These are phyloP conservation scores for Fusarium humuli DNA, from an alignment of 2,329 filamentous ascomycete genomes.

Conservation along the genomic window DNA sequence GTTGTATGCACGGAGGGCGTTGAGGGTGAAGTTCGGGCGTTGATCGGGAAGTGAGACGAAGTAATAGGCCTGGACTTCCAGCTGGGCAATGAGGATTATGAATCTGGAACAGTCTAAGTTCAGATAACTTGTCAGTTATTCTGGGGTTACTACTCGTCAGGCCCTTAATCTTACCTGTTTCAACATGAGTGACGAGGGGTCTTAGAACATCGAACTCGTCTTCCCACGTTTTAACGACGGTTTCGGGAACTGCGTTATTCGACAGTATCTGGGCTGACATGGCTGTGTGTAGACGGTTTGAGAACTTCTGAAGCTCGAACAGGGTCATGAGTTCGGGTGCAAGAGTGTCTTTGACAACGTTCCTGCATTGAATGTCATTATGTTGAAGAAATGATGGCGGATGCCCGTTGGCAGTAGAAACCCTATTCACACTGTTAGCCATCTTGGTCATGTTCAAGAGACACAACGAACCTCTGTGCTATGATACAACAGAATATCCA, in stretches of 20 bases:
- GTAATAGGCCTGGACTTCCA: conserved; percentile 67
- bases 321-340: conserved; percentile 58
- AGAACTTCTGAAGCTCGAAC: conserved; percentile 63
- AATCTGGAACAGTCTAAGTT: conserved; percentile 60
- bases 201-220: conserved; percentile 64
- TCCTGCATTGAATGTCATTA: conserved; percentile 58
- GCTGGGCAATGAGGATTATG: conserved; percentile 60
- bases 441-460: neutral
- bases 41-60: conserved; percentile 58
- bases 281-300: conserved; percentile 61
- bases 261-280: conserved; percentile 61
- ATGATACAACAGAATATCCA: conserved; percentile 67
- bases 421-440: conserved; percentile 29
- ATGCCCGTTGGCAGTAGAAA: conserved; percentile 57
- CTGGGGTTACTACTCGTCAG: neutral
- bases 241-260: conserved; percentile 59
- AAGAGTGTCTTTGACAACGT: conserved; percentile 55
- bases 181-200: conserved; percentile 58
- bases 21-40: conserved; percentile 55
- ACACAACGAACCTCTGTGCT: conserved; percentile 57
- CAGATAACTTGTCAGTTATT: neutral
- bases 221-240: conserved; percentile 62
- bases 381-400: conserved; percentile 64
- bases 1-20: conserved; percentile 60
- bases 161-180: conserved; percentile 54